These are phyloP conservation scores for Fusarium sp. DNA, from an alignment of 2,329 filamentous ascomycete species.

Conservation along the genomic window DNA sequence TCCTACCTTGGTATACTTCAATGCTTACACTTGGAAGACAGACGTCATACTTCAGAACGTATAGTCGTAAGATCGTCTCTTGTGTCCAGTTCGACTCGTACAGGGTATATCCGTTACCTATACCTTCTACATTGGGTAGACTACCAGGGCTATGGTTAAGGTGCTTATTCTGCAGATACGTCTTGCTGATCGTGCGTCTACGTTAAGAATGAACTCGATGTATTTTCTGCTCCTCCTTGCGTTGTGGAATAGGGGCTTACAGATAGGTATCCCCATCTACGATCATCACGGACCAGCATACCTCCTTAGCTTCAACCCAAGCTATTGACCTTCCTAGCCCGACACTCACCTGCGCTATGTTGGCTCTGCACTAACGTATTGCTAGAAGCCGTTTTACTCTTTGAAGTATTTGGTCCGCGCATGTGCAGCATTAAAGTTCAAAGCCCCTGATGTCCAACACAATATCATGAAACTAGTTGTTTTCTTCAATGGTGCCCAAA, in stretches of 20 bases:
- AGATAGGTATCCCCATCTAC: neutral
- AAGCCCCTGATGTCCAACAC: neutral
- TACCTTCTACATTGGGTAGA: neutral
- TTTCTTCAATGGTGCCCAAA: neutral
- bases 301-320: neutral
- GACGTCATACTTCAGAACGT: neutral
- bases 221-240: neutral
- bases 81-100: neutral
- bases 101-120: neutral
- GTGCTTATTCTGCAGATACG: neutral
- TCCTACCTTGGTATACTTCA: neutral
- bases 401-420: conserved; percentile 8
- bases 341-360: neutral
- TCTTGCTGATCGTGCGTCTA: neutral
- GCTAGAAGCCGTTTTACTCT: neutral
- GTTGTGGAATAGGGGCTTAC: neutral
- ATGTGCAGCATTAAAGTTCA: neutral
- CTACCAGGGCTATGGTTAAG: neutral
- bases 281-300: neutral
- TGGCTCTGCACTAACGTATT: neutral
- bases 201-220: neutral
- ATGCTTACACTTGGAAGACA: neutral
- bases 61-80: neutral
- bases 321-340: neutral
- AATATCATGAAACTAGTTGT: neutral